Percentiles rank a stretch among this genome's conserved stretches.
phyloP scores from a whole-genome alignment of 306 rosid species.

The Aeschynomene evenia region DNA sequence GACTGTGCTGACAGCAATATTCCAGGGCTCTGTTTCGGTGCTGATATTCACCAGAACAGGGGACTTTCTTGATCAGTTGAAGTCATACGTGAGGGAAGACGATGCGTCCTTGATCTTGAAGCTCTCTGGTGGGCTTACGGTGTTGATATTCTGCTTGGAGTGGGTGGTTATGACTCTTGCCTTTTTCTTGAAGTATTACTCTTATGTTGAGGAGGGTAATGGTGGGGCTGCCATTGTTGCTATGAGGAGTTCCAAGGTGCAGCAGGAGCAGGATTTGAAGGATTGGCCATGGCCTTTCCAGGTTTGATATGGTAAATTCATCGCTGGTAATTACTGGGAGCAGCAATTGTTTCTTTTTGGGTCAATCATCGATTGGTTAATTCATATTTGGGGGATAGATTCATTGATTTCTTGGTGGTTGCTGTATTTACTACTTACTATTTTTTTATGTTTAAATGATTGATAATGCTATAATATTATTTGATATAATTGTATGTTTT shows the following conservation, averaged over 20 bases:
- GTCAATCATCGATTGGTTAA: too few relatives aligned
- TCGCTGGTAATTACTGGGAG: neutral
- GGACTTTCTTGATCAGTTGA: slow-evolving; percentile 56
- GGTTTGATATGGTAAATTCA: slow-evolving; percentile 35
- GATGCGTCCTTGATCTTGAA: slow-evolving; percentile 62
- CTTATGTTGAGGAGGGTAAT: slow-evolving; percentile 44
- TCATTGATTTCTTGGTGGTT: neutral
- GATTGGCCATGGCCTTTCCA: slow-evolving; percentile 74
- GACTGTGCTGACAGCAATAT: slow-evolving; percentile 69
- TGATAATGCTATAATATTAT: neutral
- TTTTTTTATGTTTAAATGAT: too few relatives aligned
- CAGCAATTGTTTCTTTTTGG: too few relatives aligned
- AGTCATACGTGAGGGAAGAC: slow-evolving; percentile 72
- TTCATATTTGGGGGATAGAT: neutral
- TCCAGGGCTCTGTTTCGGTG: slow-evolving; percentile 73
- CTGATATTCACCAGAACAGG: slow-evolving; percentile 58
- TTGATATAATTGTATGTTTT: neutral
- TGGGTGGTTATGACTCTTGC: slow-evolving; percentile 76
- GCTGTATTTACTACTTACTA: neutral
- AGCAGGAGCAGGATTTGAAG: slow-evolving; percentile 62
- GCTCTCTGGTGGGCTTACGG: slow-evolving; percentile 58
- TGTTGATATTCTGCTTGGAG: slow-evolving; percentile 67
- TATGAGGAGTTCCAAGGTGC: slow-evolving; percentile 61
- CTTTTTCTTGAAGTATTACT: slow-evolving; percentile 65
- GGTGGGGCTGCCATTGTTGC: slow-evolving; percentile 14